Percentiles rank a stretch among this genome's conserved stretches.
Evolutionary conservation across 306 rosid species (phyloP).

Genomic region (Sicyos edulis): DNA sequence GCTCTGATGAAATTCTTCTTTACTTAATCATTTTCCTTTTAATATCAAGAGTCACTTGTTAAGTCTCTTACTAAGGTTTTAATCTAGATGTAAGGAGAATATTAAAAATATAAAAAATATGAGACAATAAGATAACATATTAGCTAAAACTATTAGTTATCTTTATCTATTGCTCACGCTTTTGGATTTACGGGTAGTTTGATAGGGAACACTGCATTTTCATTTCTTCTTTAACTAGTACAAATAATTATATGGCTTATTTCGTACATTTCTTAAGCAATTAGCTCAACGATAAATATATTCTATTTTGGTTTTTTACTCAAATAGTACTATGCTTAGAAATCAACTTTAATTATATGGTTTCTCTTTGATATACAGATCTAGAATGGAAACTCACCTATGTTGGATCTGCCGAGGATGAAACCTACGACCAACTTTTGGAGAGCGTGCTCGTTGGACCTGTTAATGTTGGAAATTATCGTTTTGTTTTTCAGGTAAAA

Average conservation of each 20-base stretch:
- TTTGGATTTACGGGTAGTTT: background rate
- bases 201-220: background rate
- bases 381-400: conserved; percentile 93
- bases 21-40: too few relatives aligned
- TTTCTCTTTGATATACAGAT: conserved; percentile 33
- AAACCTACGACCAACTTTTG: conserved; percentile 75
- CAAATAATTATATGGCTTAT: background rate
- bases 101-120: background rate
- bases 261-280: background rate
- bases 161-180: background rate
- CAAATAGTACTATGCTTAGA: background rate
- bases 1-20: too few relatives aligned
- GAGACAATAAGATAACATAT: background rate
- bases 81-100: background rate
- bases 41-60: background rate
- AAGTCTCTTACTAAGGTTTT: background rate
- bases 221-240: background rate
- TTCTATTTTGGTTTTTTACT: background rate
- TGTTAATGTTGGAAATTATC: conserved; percentile 85
- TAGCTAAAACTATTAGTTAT: background rate
- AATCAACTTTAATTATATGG: background rate
- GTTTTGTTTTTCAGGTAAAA: conserved; percentile 73
- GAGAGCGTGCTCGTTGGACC: conserved; percentile 96
- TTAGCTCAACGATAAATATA: background rate
- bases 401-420: conserved; percentile 93